Evolutionary conservation across 179 eudicot genomes (phyloP).

Genomic region (Spergularia azorica): DNA sequence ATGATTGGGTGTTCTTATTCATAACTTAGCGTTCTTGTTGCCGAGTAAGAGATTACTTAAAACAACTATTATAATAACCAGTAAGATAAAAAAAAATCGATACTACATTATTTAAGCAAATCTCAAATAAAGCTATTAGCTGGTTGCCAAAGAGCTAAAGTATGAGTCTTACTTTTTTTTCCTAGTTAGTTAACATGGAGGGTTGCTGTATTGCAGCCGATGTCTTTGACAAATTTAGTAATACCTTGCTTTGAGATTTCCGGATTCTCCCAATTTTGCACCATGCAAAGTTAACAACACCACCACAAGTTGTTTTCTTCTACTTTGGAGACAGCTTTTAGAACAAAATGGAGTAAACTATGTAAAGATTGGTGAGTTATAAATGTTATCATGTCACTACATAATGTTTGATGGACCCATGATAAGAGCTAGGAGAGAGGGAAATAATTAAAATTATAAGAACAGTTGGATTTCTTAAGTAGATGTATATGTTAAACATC

Average conservation of each 20-base stretch:
- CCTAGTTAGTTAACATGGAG: neutral
- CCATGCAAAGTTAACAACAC: neutral
- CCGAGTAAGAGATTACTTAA: too few relatives aligned
- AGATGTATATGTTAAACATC: neutral
- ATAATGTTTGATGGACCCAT: conserved; percentile 16
- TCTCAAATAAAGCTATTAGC: too few relatives aligned
- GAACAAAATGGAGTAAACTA: conserved; percentile 11
- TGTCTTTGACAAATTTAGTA: neutral
- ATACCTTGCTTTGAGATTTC: neutral
- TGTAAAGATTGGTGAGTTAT: conserved; percentile 5
- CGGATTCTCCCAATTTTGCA: neutral
- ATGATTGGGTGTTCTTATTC: too few relatives aligned
- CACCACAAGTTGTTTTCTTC: conserved; percentile 1
- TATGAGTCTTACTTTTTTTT: neutral
- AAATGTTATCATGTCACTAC: conserved; percentile 23
- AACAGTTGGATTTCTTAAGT: neutral
- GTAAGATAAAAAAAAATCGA: too few relatives aligned
- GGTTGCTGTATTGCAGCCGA: neutral
- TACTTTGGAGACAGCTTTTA: conserved; percentile 18
- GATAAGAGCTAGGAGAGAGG: neutral
- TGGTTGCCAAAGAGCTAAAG: too few relatives aligned
- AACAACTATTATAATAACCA: too few relatives aligned
- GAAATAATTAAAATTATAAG: neutral
- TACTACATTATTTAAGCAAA: too few relatives aligned
- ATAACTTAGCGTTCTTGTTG: too few relatives aligned